Evolutionary conservation across 2,329 filamentous ascomycete species (phyloP), one percentile per base, ranked within the genome.

Genomic region (Penicillium corylophilum): DNA sequence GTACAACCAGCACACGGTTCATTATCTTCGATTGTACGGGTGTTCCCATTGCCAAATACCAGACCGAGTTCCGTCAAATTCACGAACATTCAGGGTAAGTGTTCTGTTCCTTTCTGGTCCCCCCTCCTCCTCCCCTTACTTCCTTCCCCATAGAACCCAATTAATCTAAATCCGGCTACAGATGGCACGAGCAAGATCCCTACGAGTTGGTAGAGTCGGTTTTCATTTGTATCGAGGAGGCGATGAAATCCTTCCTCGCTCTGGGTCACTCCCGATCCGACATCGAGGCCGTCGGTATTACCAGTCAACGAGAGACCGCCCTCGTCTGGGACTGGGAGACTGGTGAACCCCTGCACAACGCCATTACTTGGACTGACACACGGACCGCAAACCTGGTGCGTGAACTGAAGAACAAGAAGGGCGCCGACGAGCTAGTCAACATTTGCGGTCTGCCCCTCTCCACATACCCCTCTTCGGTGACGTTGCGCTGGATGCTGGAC

Each of bases 111-210:
- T 8, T 28, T 10, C 26, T 28, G 26, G 9, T 10, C 26, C 12
- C 24, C 20, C 31, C 16, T 24, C 36, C 18, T 20, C 9, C 28
- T 33, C 29, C 16, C 8, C 4, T 18, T 18, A 4, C 28, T 38
- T 26, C n/a, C 8, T 2, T 20, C 23, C 26, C 8, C 44, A 29
- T n/a, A 36, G 22, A 23, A 18, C 20, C 10, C 39, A 40, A 38
- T 50, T 46, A 44, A 39, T 44, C 54, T 39, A 51, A 15, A 23
- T 43, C 13, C 31, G 9, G 26, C n/a, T 51, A 28, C 68, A 91
- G 88, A 71, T 95, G 89, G 90, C 89, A 95, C 71, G 91, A 96
- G 70, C 90, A 95, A 67, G 87, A 95, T 64, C 89, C 91, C 4
- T 74, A 83, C 45, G 89, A 90, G 66, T 82, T 96, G 48, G 78